Evolutionary conservation across 2,329 filamentous ascomycete genomes (phyloP), one percentile per base, ranked within the genome.

Genomic region (Metarhizium sp.): DNA sequence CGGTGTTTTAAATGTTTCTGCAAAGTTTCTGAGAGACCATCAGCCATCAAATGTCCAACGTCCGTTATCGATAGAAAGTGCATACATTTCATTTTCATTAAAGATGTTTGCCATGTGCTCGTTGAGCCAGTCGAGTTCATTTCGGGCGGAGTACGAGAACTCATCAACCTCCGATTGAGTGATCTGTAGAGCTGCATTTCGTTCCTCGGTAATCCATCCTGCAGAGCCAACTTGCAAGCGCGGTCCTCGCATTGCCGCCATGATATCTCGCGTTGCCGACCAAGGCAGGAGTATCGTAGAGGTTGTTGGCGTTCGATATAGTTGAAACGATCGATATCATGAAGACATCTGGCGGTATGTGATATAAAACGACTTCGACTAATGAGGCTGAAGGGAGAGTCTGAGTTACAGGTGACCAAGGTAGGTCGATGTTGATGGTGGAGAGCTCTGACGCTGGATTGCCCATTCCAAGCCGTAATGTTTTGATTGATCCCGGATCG

Each of bases 71-170:
- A 50, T 43, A 45, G 45, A 34, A 34, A 52, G 11, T 45, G 53
- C 67, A 66, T 82, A 96, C 94, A 91, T 82, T 72, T 92, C 84
- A 66, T 91, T 88, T 63, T 87, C 85, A 64, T 85, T 87, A 69
- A 97, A 95, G 66, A 99, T 90, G 60, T 95, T 90, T 51, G 84
- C 84, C 92, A 99, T 96, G 71, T 99, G 94, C 74, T 97, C 94
- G 67, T 99, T 97, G 64, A 99, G 78, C 94, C 94, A 99, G 69
- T 97, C 92, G 66, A 97, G 77, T 70, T 99, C 94, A 72, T 97
- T 95, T 57, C 89, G 84, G 59, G 90, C 92, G 34, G 91, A 90
- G 73, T 89, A 97, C 47, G 88, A 84, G 67, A 97, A 95, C 73
- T 99, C 95, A 62, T 97, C 92, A 54, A 89, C 81, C 70, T 97